Percentiles rank a stretch among this genome's conserved stretches.
These are phyloP conservation scores for Colletotrichum graminicola DNA, from an alignment of 2,329 filamentous ascomycete species.

Conservation along the genomic window DNA sequence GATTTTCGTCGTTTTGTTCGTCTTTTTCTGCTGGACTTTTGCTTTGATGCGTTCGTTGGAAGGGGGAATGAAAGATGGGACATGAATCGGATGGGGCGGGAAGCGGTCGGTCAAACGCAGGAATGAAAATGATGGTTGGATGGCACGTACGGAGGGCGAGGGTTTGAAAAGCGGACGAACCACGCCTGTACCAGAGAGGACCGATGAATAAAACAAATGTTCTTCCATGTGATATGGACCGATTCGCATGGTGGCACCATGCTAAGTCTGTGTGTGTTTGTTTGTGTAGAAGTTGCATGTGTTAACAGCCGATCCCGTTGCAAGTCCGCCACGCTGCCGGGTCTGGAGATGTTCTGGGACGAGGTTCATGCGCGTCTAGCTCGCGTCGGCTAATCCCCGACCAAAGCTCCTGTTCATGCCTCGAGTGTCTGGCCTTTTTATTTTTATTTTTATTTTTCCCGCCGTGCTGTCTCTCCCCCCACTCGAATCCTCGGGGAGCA, in stretches of 20 bases:
- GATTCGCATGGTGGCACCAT: background rate
- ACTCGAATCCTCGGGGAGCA: no score
- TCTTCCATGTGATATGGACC: background rate
- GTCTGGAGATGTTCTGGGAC: background rate
- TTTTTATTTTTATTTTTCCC: no score
- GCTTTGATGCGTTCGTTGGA: slow-evolving; percentile 11
- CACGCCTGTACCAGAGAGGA: slow-evolving; percentile 14
- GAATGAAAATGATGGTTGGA: slow-evolving; percentile 26
- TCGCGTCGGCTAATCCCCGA: background rate
- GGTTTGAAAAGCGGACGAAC: slow-evolving; percentile 24
- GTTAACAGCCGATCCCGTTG: background rate
- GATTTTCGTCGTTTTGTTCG: slow-evolving; percentile 8
- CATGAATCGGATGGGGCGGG: slow-evolving; percentile 17
- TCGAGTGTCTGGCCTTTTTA: background rate
- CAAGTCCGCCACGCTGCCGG: background rate
- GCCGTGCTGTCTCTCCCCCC: no score
- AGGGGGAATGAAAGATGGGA: slow-evolving; percentile 22
- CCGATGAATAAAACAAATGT: slow-evolving; percentile 24
- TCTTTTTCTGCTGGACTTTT: slow-evolving; percentile 1
- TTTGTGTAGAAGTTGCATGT: background rate
- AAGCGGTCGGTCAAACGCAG: slow-evolving; percentile 13
- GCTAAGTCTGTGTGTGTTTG: background rate
- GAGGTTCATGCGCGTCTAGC: slow-evolving; percentile 9
- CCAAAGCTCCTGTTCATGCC: background rate
- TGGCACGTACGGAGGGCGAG: background rate